Evolutionary conservation across 306 rosid species (phyloP), one percentile per base, ranked within the genome.

Genomic region (Styphnolobium japonicum): DNA sequence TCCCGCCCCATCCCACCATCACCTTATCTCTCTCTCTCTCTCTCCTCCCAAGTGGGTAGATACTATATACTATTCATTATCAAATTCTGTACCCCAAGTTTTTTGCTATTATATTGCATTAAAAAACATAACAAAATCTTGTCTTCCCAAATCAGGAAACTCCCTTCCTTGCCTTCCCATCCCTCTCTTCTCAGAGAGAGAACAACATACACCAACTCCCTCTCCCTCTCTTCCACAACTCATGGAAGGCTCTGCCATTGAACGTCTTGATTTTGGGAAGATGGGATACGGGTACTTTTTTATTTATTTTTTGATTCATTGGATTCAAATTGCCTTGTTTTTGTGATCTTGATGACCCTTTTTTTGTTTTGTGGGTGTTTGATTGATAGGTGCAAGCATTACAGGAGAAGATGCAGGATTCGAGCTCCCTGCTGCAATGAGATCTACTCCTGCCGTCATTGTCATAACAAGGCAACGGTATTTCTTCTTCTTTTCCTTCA

Each of bases 211-310:
- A n/a, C n/a, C n/a, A n/a, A n/a, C 29, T 83, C 67, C n/a, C n/a
- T n/a, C n/a, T n/a, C n/a, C n/a, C n/a, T n/a, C n/a, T n/a, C n/a
- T n/a, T n/a, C n/a, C n/a, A n/a, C 76, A 42, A 36, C 86, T 67
- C 88, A 92, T 95, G 99, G 99, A 90, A 84, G 85, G 69, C 87
- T 81, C 94, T 75, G 34, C 76, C 67, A 70, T 80, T 83, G 96
- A 91, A 76, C 98, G 99, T 75, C 89, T 84, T 65, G 93, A 85
- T 82, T 96, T 93, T 75, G 99, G 99, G 86, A 96, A 87, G 91
- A 96, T 96, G 99, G 99, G 96, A 9, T 91, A 77, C 63, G 99
- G 99, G 99, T 96, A 82, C n/a, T n/a, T n/a, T n/a, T n/a, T 4
- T 37, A 21, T 16, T 14, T 21, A n/a, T n/a, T n/a, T n/a, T n/a